Base-by-base conservation (phyloP, 495 filamentous ascomycete species). In the Glonium stellatum region DNA sequence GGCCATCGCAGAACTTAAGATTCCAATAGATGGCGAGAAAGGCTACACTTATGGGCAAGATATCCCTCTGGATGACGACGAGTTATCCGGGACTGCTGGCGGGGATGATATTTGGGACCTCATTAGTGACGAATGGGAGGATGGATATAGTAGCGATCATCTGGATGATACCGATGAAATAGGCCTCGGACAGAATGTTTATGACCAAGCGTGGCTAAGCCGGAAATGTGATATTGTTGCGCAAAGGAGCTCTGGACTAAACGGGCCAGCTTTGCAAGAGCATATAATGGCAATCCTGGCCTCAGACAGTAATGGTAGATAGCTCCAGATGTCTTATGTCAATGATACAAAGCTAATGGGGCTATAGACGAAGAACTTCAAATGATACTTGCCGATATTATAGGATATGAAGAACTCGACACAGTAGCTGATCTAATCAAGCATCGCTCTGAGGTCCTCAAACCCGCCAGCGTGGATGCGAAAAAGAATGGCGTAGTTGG, bases 381-480 rank as follows among this genome's bases (percentile, higher is more conserved):
- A 72, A 90, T 89, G 71, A 82, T 82, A 19, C 78, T 98, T n/a
- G 89, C 87, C 0, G 95, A 98, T 67, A 84, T 96, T 57, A 77
- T 97, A 53, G 93, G 93, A 0, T 97, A 89, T 67, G 89, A 92
- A 58, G 92, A 97, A 65, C 74, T 97, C 13, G 91, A 97, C 56
- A 81, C 97, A 57, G 82, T 97, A 36, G 88, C 88, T 59, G 87
- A 95, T 57, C 72, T 97, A 23, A 86, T 96, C 58, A 76, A 81
- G 4, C 86, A 90, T 65, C 78, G 91, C 22, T 69, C 76, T 50
- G 83, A 89, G 51, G 80, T 97, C 34, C 62, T 80, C 9, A 62
- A 72, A 15, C 65, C 71, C 6, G 53, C 61, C 8, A 64, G 71
- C 15, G 63, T 69, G 21, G 63, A 69, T 47, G 69, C 76, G 47